Conservation (phyloP, 345 rosid species). For the Citrus mangshanensis region DNA sequence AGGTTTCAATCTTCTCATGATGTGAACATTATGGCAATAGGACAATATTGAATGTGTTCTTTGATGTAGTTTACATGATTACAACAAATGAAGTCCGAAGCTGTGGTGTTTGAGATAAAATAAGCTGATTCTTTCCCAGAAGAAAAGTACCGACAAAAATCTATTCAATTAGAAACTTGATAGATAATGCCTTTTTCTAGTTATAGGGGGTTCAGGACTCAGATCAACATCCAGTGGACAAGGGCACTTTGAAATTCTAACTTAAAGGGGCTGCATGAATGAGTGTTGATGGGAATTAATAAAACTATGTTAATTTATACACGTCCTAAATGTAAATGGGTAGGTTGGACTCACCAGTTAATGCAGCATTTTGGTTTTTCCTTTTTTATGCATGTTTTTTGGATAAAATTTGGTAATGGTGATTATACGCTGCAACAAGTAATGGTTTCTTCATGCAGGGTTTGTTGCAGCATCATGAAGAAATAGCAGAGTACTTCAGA, state of each 20-base stretch:
- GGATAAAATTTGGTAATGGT: background rate
- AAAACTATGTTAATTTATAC: background rate
- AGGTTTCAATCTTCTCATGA: background rate
- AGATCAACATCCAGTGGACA: background rate
- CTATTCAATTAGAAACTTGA: background rate
- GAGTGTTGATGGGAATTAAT: background rate
- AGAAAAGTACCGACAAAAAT: background rate
- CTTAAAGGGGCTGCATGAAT: background rate
- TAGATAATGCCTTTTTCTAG: background rate
- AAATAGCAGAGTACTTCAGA: constrained; percentile 83
- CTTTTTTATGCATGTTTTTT: background rate
- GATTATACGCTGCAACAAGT: background rate
- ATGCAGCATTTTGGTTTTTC: background rate
- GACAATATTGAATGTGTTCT: background rate
- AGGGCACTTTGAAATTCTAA: background rate
- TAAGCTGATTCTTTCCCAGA: background rate
- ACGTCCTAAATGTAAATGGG: background rate
- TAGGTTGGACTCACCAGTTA: background rate
- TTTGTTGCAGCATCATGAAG: constrained; percentile 76
- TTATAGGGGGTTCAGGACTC: background rate
- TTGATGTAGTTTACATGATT: background rate
- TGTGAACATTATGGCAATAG: background rate
- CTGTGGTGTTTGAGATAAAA: background rate
- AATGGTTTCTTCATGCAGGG: constrained; percentile 45
- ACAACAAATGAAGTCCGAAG: background rate